A percentile compares a stretch with the other conserved stretches of the same genome.
Evolutionary conservation across 2,329 filamentous ascomycete genomes (phyloP).

Genomic region (Myriosclerotinia duriaeana): DNA sequence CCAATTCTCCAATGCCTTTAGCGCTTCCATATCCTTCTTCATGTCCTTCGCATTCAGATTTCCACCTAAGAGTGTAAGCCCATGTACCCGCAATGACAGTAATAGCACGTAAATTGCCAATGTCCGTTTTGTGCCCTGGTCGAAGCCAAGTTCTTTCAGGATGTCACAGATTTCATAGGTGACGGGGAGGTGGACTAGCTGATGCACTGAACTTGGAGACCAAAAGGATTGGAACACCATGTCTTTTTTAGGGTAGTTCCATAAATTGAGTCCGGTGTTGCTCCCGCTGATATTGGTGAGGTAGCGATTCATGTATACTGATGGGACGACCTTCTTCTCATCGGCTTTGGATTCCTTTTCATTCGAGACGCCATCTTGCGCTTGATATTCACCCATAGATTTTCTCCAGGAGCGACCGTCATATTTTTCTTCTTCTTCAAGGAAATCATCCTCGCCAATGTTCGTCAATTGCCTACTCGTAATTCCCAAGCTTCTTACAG

Average conservation of each 20-base stretch:
- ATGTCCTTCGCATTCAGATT: background rate
- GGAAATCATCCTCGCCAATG: constrained; percentile 47
- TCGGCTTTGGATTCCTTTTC: background rate
- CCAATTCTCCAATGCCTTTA: background rate
- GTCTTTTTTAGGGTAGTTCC: background rate
- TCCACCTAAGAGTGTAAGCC: background rate
- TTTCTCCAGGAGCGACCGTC: no score
- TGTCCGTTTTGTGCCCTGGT: background rate
- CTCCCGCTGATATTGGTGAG: background rate
- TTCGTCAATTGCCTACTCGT: constrained; percentile 64
- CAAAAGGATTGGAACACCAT: constrained; percentile 8
- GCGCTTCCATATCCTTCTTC: background rate
- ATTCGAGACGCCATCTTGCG: background rate
- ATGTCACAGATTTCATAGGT: background rate
- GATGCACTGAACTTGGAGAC: background rate
- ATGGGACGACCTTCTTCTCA: background rate
- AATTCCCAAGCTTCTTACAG: constrained; percentile 68
- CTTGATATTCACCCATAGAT: no score
- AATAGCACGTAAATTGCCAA: background rate
- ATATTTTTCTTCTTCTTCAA: background rate
- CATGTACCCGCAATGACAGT: background rate
- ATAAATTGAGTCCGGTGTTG: background rate
- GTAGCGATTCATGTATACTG: background rate
- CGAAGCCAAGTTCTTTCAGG: background rate
- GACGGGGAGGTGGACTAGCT: background rate